Evolutionary conservation across 139 green algal genomes (phyloP), one percentile per base, ranked within the genome.

Genomic region (Asterochloris sp.): DNA sequence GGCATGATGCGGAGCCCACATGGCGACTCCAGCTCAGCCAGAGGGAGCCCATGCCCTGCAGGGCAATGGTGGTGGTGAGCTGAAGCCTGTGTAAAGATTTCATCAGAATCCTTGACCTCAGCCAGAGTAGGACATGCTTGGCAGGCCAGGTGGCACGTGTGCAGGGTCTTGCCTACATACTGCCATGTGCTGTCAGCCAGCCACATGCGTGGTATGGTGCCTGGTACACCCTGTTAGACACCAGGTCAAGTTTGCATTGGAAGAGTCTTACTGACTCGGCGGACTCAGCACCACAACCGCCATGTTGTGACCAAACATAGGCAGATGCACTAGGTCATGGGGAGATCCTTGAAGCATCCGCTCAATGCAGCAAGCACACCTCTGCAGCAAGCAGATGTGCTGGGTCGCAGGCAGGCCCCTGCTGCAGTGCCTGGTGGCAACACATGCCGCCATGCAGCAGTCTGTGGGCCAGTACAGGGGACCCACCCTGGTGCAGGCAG

Each of bases 401-500:
- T 16, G 64, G 16, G 64, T 69, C 64, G 64, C 14, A 16, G 14
- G 21, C 21, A 61, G 54, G 71, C 11, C 23, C 47, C 19, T 17
- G 8, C 71, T 2, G 54, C 12, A n/a, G 16, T n/a, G 16, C 19
- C 27, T 13, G 11, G 11, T n/a, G 71, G 8, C 19, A 29, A 9
- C 17, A 66, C 62, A 28, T 27, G 38, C 16, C 16, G 10, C 21
- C 29, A 67, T 64, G 12, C 17, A 13, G 62, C 47, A 47, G 27
- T 12, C 6, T 14, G 13, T 26, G 24, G 15, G 13, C 54, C 17
- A 13, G n/a, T 26, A 0, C 16, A 11, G 0, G 14, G 19, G 13
- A 15, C 29, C 11, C 69, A 90, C 86, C 86, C 66, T 76, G 60
- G 76, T 94, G 90, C 26, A 94, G 75, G 16, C 83, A 76, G 27